Conservation (phyloP, 2,329 filamentous ascomycete genomes). For the Pseudonectria buxi region DNA sequence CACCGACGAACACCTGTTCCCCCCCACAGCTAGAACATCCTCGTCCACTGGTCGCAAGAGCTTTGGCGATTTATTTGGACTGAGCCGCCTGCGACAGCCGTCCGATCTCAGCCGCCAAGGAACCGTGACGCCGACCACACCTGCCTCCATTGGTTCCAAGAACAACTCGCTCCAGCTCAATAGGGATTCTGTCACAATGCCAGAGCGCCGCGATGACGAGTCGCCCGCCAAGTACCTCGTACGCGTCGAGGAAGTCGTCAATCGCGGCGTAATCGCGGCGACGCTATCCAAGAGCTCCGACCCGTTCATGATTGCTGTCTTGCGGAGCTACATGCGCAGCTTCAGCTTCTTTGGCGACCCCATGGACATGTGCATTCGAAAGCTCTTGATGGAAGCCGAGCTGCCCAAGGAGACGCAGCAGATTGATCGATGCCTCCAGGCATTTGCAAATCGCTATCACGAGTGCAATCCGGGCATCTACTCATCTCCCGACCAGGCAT, state of each 20-base stretch:
- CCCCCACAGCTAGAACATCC: conserved; percentile 66
- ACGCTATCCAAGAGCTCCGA: conserved; percentile 83
- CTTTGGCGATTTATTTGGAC: conserved; percentile 78
- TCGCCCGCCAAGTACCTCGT: conserved; percentile 84
- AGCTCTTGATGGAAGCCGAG: conserved; percentile 93
- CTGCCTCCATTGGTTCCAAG: conserved; percentile 65
- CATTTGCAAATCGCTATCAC: conserved; percentile 93
- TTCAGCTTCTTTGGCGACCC: conserved; percentile 96
- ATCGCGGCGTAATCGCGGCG: conserved; percentile 75
- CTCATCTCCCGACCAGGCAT: conserved; percentile 84
- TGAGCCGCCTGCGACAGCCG: conserved; percentile 74
- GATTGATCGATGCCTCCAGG: conserved; percentile 88
- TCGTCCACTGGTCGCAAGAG: conserved; percentile 89
- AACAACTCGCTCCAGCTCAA: conserved; percentile 75
- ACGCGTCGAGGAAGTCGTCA: conserved; percentile 72
- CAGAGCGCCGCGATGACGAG: conserved; percentile 78
- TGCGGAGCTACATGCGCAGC: conserved; percentile 90
- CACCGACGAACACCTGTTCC: conserved; percentile 61
- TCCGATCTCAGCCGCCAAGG: conserved; percentile 67
- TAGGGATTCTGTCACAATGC: conserved; percentile 64
- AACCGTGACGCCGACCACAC: conserved; percentile 62
- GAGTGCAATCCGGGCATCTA: conserved; percentile 98
- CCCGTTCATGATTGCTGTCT: conserved; percentile 70
- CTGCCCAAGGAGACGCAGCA: conserved; percentile 96
- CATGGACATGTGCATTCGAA: conserved; percentile 95